A percentile compares a stretch with the other conserved stretches of the same genome.
These are phyloP conservation scores for Keqinozyma sinolaborantium DNA, from an alignment of 1,139 yeast genomes.

Conservation along the genomic window DNA sequence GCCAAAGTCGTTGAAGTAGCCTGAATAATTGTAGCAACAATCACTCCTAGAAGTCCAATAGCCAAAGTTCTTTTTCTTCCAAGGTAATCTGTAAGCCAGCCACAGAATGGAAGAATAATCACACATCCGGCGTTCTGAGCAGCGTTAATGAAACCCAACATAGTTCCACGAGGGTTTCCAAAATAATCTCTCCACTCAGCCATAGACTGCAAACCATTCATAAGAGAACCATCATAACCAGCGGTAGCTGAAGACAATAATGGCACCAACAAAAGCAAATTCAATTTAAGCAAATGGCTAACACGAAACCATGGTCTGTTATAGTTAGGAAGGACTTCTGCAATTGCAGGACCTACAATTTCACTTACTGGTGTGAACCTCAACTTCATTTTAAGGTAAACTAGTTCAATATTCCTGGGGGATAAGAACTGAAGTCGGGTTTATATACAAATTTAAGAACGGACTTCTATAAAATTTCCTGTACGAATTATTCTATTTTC, in stretches of 20 bases:
- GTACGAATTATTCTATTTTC: not conserved
- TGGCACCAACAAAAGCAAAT: slow-evolving; percentile 9
- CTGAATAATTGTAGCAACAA: slow-evolving; percentile 53
- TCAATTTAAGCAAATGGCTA: slow-evolving; percentile 9
- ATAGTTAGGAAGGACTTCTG: slow-evolving; percentile 11
- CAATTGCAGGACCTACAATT: slow-evolving; percentile 16
- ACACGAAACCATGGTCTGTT: slow-evolving; percentile 12
- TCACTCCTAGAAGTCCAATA: slow-evolving; percentile 52
- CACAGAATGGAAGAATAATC: slow-evolving; percentile 18
- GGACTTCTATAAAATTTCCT: slow-evolving; percentile 1
- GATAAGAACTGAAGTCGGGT: not conserved
- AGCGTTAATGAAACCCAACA: slow-evolving; percentile 18
- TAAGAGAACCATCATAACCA: slow-evolving; percentile 19
- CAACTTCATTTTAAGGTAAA: slow-evolving; percentile 5
- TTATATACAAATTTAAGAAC: not conserved
- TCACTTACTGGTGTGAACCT: slow-evolving; percentile 8
- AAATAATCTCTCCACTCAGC: slow-evolving; percentile 12
- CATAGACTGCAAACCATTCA: slow-evolving; percentile 16
- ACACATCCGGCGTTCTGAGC: slow-evolving; percentile 16
- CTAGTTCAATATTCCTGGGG: not conserved
- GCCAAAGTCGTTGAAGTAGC: slow-evolving; percentile 42
- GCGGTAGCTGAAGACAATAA: slow-evolving; percentile 13
- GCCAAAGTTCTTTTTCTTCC: slow-evolving; percentile 53
- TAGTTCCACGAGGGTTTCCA: slow-evolving; percentile 15
- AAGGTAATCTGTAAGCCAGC: slow-evolving; percentile 36